These are phyloP conservation scores for Mycena vulgaris DNA, from an alignment of 768 basidiomycete genomes.

Conservation along the genomic window DNA sequence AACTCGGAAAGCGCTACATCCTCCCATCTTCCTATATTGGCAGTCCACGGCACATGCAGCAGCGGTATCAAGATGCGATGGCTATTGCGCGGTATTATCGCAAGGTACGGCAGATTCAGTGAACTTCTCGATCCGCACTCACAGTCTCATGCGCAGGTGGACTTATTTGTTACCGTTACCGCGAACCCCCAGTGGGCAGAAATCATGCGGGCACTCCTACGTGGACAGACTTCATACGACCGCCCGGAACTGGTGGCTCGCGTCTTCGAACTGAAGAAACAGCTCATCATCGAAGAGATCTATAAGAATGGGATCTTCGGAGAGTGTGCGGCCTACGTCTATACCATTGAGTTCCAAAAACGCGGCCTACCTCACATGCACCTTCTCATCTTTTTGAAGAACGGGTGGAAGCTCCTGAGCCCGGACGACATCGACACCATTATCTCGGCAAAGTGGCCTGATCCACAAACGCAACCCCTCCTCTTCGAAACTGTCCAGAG, in stretches of 20 bases:
- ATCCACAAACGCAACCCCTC: slow-evolving; percentile 40
- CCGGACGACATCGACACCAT: slow-evolving; percentile 48
- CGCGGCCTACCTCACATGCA: slow-evolving; percentile 71
- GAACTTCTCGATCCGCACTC: too few relatives aligned
- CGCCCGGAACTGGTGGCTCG: slow-evolving; percentile 67
- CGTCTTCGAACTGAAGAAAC: slow-evolving; percentile 62
- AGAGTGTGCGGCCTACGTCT: too few relatives aligned
- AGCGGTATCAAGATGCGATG: slow-evolving; percentile 56
- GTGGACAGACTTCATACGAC: too few relatives aligned
- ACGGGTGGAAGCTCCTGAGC: background rate
- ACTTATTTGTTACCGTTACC: slow-evolving; percentile 69
- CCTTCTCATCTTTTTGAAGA: slow-evolving; percentile 48
- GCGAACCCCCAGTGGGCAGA: too few relatives aligned
- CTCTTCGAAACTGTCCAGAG: too few relatives aligned
- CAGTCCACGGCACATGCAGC: slow-evolving; percentile 51
- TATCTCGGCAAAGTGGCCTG: slow-evolving; percentile 59
- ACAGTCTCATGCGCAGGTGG: slow-evolving; percentile 36
- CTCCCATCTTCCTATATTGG: slow-evolving; percentile 39
- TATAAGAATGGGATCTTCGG: slow-evolving; percentile 59
- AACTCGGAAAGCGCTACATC: slow-evolving; percentile 44
- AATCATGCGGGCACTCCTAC: too few relatives aligned
- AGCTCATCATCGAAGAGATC: slow-evolving; percentile 55
- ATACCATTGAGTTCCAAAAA: too few relatives aligned
- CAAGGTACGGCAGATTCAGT: background rate
- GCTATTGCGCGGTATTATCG: slow-evolving; percentile 51